Conservation (phyloP, 306 rosid species). For the Malus orientalis region DNA sequence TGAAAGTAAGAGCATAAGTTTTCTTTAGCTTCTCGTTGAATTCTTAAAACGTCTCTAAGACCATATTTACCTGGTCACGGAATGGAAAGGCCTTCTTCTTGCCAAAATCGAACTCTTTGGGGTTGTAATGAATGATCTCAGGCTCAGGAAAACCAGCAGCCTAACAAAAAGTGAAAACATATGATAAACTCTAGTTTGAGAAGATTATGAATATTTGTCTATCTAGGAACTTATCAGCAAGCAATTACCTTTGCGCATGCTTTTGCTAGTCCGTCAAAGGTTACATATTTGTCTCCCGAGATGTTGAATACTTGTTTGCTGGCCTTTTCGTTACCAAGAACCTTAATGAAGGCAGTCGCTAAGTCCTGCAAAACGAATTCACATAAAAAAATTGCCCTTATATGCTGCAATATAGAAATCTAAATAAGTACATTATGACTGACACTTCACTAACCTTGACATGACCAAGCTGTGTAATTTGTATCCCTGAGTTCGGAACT, state of each 20-base stretch:
- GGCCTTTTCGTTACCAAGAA: slow-evolving; percentile 84
- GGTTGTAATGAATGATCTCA: slow-evolving; percentile 84
- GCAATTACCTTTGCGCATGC: slow-evolving; percentile 85
- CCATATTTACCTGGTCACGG: slow-evolving; percentile 72
- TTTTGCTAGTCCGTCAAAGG: slow-evolving; percentile 89
- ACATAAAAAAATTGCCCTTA: slow-evolving; percentile 1
- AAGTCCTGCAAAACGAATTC: slow-evolving; percentile 58
- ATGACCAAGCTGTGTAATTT: slow-evolving; percentile 91
- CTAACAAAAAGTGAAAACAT: slow-evolving; percentile 25
- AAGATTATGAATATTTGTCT: background rate
- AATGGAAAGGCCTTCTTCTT: slow-evolving; percentile 93
- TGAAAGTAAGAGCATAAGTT: background rate
- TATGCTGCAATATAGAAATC: background rate
- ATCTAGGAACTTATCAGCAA: background rate
- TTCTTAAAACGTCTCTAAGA: background rate
- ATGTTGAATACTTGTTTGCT: slow-evolving; percentile 90
- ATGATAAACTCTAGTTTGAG: background rate
- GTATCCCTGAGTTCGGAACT: slow-evolving; percentile 76
- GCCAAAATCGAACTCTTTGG: slow-evolving; percentile 85
- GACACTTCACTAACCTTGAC: slow-evolving; percentile 50
- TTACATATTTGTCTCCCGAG: slow-evolving; percentile 82
- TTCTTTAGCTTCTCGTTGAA: background rate
- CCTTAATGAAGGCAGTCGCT: slow-evolving; percentile 70
- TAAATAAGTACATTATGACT: background rate
- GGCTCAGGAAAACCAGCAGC: slow-evolving; percentile 97